Base-by-base conservation (phyloP, 305 asterid genomes). In the Petunia hybrid region DNA sequence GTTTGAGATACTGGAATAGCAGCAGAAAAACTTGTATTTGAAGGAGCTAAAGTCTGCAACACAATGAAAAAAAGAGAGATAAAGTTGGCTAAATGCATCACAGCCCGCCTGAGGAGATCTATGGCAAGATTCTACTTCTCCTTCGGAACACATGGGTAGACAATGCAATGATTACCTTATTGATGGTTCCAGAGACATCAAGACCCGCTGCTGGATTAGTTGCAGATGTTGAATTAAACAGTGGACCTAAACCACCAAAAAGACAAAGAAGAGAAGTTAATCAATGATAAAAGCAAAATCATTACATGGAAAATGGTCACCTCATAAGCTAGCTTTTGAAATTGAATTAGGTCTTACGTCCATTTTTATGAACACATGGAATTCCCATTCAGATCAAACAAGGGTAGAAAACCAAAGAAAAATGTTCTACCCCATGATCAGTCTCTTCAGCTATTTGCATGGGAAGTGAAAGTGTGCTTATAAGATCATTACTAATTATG, bases 1-100 rank as follows among this genome's bases (percentile, higher is more conserved):
- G 90, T 69, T 80, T 89, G 97, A 84, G 93, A 83, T 76, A 87
- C 88, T 48, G 84, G 80, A 61, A 83, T 76, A 71, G 87, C 64
- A 12, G 84, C 71, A 66, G 93, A 86, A 60, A 87, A 81, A 76
- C 68, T 90, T 83, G 89, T 66, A 80, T 82, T 89, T 77, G 87
- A 63, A 40, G 90, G 85, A 75, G 87, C 85, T 85, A 74, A 82
- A 60, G 82, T 61, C 97, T 94, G 85, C 40, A 88, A 10, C 76
- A 8, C 79, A 76, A 80, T 42, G 65, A 62, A 36, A 86, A 67
- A 68, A 56, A 43, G 31, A 74, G 82, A 79, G 4, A 63, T 42
- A 83, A 75, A 84, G 69, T 39, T 82, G 31, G 77, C 57, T 73
- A 36, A 82, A 79, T 1, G 63, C n/a, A 56, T 70, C 51, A n/a